These are phyloP conservation scores for Lablab purpureus DNA, from an alignment of 306 rosid genomes.

Conservation along the genomic window DNA sequence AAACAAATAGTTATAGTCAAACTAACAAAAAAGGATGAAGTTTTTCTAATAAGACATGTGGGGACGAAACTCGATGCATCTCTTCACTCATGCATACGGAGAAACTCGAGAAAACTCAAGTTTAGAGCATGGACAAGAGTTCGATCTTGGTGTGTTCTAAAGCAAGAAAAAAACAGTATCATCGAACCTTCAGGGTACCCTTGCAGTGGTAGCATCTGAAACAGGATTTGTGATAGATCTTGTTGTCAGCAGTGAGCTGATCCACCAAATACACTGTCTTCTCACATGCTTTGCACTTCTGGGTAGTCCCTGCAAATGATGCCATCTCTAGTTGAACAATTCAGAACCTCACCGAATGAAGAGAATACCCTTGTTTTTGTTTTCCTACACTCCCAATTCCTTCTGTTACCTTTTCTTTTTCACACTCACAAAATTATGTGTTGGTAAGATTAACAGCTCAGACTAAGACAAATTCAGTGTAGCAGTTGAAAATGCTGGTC, in stretches of 20 bases:
- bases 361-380: neutral
- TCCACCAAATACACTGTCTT: slow-evolving; percentile 92
- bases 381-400: neutral
- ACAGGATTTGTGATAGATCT: slow-evolving; percentile 88
- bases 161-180: neutral
- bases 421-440: neutral
- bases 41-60: neutral
- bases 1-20: neutral
- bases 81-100: neutral
- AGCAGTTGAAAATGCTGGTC: slow-evolving; percentile 19
- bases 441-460: slow-evolving; percentile 53
- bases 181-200: slow-evolving; percentile 84
- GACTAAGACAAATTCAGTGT: slow-evolving; percentile 24
- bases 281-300: slow-evolving; percentile 89
- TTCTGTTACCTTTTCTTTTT: neutral
- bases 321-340: slow-evolving; percentile 60
- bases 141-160: neutral
- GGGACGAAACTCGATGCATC: neutral
- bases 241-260: slow-evolving; percentile 85
- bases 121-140: neutral
- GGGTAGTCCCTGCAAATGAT: slow-evolving; percentile 87
- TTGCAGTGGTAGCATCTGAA: slow-evolving; percentile 98
- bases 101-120: neutral
- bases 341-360: slow-evolving; percentile 12
- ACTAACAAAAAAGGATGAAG: neutral